Base-by-base conservation (phyloP, 345 rosid genomes). In the Linum usitatissimum region DNA sequence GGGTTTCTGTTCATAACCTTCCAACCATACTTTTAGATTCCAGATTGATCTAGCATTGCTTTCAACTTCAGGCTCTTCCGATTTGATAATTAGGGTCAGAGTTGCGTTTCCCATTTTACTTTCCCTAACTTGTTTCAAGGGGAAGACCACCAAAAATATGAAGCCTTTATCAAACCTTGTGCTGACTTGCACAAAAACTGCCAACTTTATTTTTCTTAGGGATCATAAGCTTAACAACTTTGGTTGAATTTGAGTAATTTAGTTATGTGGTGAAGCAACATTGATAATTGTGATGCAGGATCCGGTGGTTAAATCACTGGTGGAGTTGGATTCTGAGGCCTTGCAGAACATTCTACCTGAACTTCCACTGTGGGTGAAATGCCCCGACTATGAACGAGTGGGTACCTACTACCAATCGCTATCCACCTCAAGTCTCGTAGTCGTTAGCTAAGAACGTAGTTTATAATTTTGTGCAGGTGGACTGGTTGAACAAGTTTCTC, bases 351-450 rank as follows among this genome's bases (percentile, higher is more conserved):
- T 87, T 66, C 70, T 83, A 5, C 83, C 84, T 30, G 89, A 87
- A 19, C 81, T 87, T 57, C 91, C 95, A 12, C 30, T 83, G 30
- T 87, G 95, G 95, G 79, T 87, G 55, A 87, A 87, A 76, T 75
- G 74, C 70, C 95, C 95, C 19, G 89, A 85, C 65, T 85, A 78
- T 64, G 89, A 87, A 65, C 64, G 89, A 69, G 95, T 87, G 67
- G 63, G 78, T 67, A 56, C 31, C 30, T 3, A 4, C 56, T 17
- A 19, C 19, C 17, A 53, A 1, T 28, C 21, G 48, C 28, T 54
- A 8, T 1, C 38, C 10, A 55, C 31, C 30, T 39, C 21, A 34
- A 49, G 56, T 12, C 39, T 64, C 30, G 51, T 9, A 38, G 21
- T 13, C 10, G 14, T 49, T 30, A 42, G 36, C 4, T 48, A 40